Evolutionary conservation across 257 asterid species (phyloP).

Genomic region (Salvia rosmarinus): DNA sequence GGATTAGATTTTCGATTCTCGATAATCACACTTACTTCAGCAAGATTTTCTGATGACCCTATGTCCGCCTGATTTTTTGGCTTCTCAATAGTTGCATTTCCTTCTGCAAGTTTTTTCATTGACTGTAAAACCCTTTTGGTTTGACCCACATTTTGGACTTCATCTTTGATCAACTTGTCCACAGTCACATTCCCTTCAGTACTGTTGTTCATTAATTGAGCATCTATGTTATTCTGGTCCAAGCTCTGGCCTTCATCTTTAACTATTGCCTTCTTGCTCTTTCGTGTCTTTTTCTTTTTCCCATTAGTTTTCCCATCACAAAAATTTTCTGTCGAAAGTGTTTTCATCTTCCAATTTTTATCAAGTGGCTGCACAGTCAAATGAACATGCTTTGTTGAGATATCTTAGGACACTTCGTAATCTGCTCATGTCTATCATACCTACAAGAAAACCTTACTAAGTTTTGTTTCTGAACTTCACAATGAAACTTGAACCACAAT

Average conservation of each 20-base stretch:
- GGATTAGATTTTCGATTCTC: not conserved
- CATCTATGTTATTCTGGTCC: not conserved
- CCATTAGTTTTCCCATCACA: slow-evolving; percentile 26
- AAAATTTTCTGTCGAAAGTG: slow-evolving; percentile 25
- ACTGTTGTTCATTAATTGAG: not conserved
- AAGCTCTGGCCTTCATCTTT: slow-evolving; percentile 24
- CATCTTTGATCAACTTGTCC: not conserved
- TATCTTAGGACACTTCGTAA: slow-evolving; percentile 17
- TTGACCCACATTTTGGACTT: slow-evolving; percentile 19
- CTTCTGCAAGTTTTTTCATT: slow-evolving; percentile 11
- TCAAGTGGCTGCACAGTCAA: slow-evolving; percentile 28
- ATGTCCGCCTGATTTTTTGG: not conserved
- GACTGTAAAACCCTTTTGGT: not conserved
- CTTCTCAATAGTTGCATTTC: slow-evolving; percentile 17
- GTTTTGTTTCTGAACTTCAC: not conserved
- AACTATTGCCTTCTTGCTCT: slow-evolving; percentile 22
- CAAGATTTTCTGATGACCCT: slow-evolving; percentile 1
- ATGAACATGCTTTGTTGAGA: slow-evolving; percentile 4
- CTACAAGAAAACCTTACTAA: not conserved
- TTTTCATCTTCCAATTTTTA: slow-evolving; percentile 34
- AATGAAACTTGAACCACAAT: slow-evolving; percentile 3
- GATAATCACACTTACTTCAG: slow-evolving; percentile 16
- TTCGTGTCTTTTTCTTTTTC: slow-evolving; percentile 29
- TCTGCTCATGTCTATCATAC: slow-evolving; percentile 9
- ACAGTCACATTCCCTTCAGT: slow-evolving; percentile 23